Conservation (phyloP, 768 basidiomycete genomes). For the Tremella yokohamensis region DNA sequence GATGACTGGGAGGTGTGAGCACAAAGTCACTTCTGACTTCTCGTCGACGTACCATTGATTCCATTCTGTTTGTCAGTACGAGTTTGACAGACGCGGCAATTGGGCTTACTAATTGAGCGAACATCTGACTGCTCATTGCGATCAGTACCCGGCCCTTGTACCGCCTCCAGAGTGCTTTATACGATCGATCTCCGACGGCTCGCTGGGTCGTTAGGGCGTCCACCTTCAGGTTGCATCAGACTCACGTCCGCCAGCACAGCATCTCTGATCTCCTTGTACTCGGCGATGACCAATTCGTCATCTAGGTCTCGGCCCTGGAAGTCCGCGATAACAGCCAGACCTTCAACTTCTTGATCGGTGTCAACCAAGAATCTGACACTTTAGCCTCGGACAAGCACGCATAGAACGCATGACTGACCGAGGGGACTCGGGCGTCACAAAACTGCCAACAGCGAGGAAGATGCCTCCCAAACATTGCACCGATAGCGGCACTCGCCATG, state of each 20-base stretch:
- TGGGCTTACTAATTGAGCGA: slow-evolving; percentile 78
- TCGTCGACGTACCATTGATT: slow-evolving; percentile 61
- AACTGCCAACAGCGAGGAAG: slow-evolving; percentile 71
- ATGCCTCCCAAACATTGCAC: slow-evolving; percentile 82
- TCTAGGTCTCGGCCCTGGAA: slow-evolving; percentile 76
- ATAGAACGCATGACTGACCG: slow-evolving; percentile 55
- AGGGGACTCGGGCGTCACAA: slow-evolving; percentile 86
- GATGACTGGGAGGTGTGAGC: slow-evolving; percentile 60
- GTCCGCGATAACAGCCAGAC: slow-evolving; percentile 80
- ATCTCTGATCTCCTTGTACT: slow-evolving; percentile 85
- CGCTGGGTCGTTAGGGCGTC: slow-evolving; percentile 55
- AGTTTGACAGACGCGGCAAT: neutral
- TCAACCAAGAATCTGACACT: slow-evolving; percentile 77
- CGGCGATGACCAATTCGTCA: slow-evolving; percentile 67
- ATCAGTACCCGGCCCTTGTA: slow-evolving; percentile 84
- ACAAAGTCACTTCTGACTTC: neutral
- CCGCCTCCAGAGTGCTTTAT: slow-evolving; percentile 75
- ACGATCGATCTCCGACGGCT: slow-evolving; percentile 69
- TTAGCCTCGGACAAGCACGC: neutral
- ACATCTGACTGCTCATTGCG: slow-evolving; percentile 92
- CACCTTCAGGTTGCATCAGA: neutral
- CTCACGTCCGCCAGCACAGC: slow-evolving; percentile 51
- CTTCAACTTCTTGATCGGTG: slow-evolving; percentile 73
- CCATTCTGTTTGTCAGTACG: slow-evolving; percentile 64
- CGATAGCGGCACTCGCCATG: slow-evolving; percentile 88